Base-by-base conservation (phyloP, 148 eudicot genomes). In the Salicornia ramosissima region DNA sequence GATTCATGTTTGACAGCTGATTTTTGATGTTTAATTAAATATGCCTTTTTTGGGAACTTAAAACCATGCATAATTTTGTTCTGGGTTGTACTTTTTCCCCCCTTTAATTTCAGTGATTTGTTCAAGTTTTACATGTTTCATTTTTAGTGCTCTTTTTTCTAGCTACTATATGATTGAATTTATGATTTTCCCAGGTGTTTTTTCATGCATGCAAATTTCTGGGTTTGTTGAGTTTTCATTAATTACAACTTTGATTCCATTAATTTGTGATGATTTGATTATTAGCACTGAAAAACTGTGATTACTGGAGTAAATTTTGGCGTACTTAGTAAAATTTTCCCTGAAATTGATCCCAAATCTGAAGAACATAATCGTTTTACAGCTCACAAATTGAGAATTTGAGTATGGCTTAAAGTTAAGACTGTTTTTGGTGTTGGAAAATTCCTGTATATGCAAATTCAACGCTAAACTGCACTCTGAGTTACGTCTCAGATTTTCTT, bases 21-120 rank as follows among this genome's bases (percentile, higher is more conserved):
- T 61, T 60, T 54, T 15, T 43, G 55, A 25, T 50, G 72, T 55
- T 25, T n/a, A n/a, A n/a, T n/a, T n/a, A n/a, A 55, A 25, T 69
- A 39, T 58, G 22, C 21, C 5, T 2, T 34, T 67, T 50, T 22
- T 53, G 25, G 46, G 28, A 9, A 39, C 31, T 42, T 62, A 10
- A 34, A 64, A 28, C 42, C 55, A 73, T 73, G 70, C 61, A 45
- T 15, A 47, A 67, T 58, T 46, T 36, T 65, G 22, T 56, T 56
- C 31, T 43, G 26, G 45, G 65, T 54, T 14, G 2, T 71, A 1
- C 9, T 53, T 26, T 6, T 25, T 26, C 26, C 6, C 18, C 19
- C 3, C 6, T 49, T 19, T 14, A 15, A 13, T 49, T 22, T 63
- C n/a, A 22, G 52, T 49, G 53, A 46, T 58, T 30, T 43, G 19